Percentiles rank a stretch among this genome's conserved stretches.
These are phyloP conservation scores for Casuarina glauca DNA, from an alignment of 306 rosid species.

Conservation along the genomic window DNA sequence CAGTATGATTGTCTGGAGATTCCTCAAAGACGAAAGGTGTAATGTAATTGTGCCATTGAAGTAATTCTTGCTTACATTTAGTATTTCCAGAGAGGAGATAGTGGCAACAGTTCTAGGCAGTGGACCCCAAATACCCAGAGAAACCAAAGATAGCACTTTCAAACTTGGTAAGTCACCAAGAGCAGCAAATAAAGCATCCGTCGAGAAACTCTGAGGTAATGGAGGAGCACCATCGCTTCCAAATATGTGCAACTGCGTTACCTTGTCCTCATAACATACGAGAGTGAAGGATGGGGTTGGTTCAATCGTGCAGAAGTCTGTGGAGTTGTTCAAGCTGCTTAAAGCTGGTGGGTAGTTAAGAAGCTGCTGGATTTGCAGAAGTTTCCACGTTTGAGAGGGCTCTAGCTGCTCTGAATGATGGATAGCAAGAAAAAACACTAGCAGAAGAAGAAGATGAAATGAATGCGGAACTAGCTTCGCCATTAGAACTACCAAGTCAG, in stretches of 20 bases:
- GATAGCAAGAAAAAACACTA: constrained; percentile 43
- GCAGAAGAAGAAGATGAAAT: constrained; percentile 36
- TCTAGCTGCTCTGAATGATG: constrained; percentile 49
- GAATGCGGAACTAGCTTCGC: constrained; percentile 37
- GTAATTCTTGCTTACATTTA: constrained; percentile 69
- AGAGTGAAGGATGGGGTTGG: constrained; percentile 63
- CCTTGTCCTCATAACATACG: constrained; percentile 62
- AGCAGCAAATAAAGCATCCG: constrained; percentile 54
- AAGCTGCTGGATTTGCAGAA: constrained; percentile 57
- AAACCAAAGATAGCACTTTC: constrained; percentile 77
- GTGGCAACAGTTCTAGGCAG: constrained; percentile 51
- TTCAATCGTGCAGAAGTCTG: constrained; percentile 66
- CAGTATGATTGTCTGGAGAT: constrained; percentile 70
- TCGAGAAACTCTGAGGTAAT: constrained; percentile 46
- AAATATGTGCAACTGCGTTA: constrained; percentile 81
- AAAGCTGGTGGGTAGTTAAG: constrained; percentile 64
- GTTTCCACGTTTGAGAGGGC: constrained; percentile 52
- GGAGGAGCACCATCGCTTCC: constrained; percentile 42
- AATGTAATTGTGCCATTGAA: constrained; percentile 61
- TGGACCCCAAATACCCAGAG: constrained; percentile 73
- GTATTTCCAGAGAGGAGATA: constrained; percentile 70
- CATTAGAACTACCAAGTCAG: constrained; percentile 20
- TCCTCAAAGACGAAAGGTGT: constrained; percentile 52
- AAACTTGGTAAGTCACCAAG: constrained; percentile 47
- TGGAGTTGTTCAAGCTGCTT: constrained; percentile 30